Evolutionary conservation across 1,284 basidiomycete genomes (phyloP).

Genomic region (Ganoderma sinense): DNA sequence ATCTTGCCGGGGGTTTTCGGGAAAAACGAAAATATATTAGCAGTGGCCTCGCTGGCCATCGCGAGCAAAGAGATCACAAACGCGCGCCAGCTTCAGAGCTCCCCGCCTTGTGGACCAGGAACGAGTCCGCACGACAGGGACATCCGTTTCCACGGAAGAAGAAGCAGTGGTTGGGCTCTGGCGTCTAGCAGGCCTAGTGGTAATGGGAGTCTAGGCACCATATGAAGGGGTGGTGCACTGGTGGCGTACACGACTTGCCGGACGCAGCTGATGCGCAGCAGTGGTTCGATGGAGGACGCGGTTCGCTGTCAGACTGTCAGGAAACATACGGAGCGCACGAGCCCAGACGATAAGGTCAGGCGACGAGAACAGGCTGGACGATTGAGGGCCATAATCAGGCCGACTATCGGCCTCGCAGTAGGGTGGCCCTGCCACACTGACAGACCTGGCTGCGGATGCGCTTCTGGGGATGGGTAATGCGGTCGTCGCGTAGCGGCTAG

Average conservation of each 20-base stretch:
- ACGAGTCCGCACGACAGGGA: not conserved
- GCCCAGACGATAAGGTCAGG: not conserved
- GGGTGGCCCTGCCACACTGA: not conserved
- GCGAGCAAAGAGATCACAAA: too few species aligned
- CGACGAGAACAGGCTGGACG: not conserved
- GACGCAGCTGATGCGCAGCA: not conserved
- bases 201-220: not conserved
- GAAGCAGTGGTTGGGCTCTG: too few species aligned
- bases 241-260: not conserved
- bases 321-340: not conserved
- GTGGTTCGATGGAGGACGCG: not conserved
- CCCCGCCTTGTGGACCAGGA: too few species aligned
- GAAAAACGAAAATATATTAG: not conserved
- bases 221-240: too few species aligned
- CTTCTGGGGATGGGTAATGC: not conserved
- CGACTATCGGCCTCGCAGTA: constrained; percentile 10
- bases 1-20: not conserved
- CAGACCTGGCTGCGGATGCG: constrained; percentile 1
- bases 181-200: too few species aligned
- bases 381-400: not conserved
- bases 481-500: not conserved
- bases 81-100: too few species aligned
- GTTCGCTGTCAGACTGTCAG: not conserved
- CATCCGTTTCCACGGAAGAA: not conserved
- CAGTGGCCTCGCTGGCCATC: too few species aligned